Conservation (phyloP, 2,329 filamentous ascomycete species). For the Fusarium pseudoanthophilum region DNA sequence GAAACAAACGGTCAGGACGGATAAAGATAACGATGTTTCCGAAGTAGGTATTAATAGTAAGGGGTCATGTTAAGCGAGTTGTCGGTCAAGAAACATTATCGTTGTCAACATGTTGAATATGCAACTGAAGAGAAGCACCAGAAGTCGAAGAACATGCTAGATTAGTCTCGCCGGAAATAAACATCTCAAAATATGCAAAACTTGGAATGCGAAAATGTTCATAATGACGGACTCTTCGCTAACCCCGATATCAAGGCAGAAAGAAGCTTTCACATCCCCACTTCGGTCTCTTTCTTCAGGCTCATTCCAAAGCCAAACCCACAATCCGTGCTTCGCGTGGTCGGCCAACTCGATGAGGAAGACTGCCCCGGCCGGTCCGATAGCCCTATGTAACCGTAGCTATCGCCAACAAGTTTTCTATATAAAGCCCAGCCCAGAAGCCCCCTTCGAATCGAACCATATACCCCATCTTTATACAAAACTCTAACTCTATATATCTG, state of each 20-base stretch:
- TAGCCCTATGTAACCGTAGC: not conserved
- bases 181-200: not conserved
- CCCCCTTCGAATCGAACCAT: not conserved
- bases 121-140: not conserved
- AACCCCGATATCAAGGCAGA: not conserved
- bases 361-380: conserved; percentile 2
- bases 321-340: not conserved
- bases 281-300: not conserved
- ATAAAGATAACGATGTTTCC: not conserved
- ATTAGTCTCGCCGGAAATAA: not conserved
- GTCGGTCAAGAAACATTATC: not conserved
- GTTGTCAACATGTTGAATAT: not conserved
- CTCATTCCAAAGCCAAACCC: not conserved
- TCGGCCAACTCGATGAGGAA: conserved; percentile 13
- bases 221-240: not conserved
- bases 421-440: conserved; percentile 8
- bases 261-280: not conserved
- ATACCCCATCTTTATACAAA: not conserved
- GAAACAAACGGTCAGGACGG: not conserved
- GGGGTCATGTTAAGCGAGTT: not conserved
- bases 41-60: not conserved
- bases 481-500: not conserved
- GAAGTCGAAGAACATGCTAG: not conserved
- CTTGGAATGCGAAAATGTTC: not conserved
- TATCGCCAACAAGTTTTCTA: not conserved